Base-by-base conservation (phyloP, 139 green algal genomes). In the Chlamydomonas schloesseri region DNA sequence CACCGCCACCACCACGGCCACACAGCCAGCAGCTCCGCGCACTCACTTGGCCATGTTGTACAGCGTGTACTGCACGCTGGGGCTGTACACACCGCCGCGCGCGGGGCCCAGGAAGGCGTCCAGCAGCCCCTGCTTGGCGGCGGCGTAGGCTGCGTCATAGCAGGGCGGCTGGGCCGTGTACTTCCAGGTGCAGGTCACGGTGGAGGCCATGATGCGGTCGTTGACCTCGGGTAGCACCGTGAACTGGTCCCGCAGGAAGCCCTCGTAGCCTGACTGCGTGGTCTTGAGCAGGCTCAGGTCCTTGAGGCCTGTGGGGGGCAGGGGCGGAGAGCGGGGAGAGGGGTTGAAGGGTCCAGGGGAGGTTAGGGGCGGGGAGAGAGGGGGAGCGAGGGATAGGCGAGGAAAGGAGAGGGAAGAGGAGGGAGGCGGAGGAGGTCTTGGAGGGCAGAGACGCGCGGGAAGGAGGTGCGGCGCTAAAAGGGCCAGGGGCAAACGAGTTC, bases 191-290 rank as follows among this genome's bases (percentile, higher is more conserved):
- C 89, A 82, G 23, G 93, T 97, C 17, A 99, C 87, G 17, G 84
- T 89, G 15, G 98, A 97, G 57, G 97, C 97, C 79, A 99, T 72
- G 67, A 99, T 98, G 69, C 97, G 91, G 79, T 99, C 97, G 8
- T 46, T 91, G 11, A 88, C 93, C 58, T 99, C 95, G 2, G 90
- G 89, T 86, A 99, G 92, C n/a, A 94, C 37, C 2, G 97, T 99
- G 91, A 95, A 98, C 90, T 96, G 76, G 89, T 99, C 97, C 8
- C 92, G 92, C 65, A 97, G 81, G 90, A 95, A 98, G 36, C 96
- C 95, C 71, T 93, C 94, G 90, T 99, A 99, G 17, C 97, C 98
- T 34, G 93, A 97, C 92, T 99, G 97, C 3, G 97, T 98, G 26
- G 96, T 98, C 88, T 98, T 98, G 2, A 98, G 90, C 65, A 99